phyloP scores from a whole-genome alignment of 495 filamentous ascomycete genomes.

The Penicillium waksmanii region DNA sequence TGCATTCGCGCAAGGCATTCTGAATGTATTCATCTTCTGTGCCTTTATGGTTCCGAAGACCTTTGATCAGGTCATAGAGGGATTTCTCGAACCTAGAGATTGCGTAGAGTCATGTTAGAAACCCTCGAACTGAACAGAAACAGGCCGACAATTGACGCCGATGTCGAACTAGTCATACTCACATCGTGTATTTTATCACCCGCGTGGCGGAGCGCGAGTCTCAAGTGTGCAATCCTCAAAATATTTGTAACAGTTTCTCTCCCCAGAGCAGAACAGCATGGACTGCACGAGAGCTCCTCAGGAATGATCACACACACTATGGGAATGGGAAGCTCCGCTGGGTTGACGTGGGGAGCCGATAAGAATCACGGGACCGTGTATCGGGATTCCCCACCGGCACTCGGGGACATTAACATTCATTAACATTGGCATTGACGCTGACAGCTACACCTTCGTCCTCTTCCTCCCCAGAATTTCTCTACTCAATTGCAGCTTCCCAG shows the following conservation, averaged over 20 bases:
- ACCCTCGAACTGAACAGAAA: background rate
- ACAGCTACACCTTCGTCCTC: no score
- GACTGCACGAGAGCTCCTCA: no score
- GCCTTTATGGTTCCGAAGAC: constrained; percentile 90
- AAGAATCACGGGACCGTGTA: constrained; percentile 31
- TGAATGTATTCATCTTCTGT: constrained; percentile 93
- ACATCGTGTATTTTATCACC: no score
- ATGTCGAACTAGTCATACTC: no score
- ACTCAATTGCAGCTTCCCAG: no score
- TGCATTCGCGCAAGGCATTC: constrained; percentile 89
- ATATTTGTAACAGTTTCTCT: no score
- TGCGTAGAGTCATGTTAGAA: constrained; percentile 6
- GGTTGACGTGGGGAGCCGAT: constrained; percentile 20
- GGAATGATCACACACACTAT: background rate
- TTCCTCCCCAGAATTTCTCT: no score
- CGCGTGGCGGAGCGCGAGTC: no score
- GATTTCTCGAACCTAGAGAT: constrained; percentile 92
- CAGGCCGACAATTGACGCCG: background rate
- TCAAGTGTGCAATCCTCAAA: no score
- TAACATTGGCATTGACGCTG: no score
- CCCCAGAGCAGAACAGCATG: no score
- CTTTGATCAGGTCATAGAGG: constrained; percentile 96
- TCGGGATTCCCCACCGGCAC: background rate
- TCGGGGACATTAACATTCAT: no score
- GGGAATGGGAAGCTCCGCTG: background rate